Evolutionary conservation across 208 protist genomes (phyloP).

Genomic region (Porcisia hertigi): DNA sequence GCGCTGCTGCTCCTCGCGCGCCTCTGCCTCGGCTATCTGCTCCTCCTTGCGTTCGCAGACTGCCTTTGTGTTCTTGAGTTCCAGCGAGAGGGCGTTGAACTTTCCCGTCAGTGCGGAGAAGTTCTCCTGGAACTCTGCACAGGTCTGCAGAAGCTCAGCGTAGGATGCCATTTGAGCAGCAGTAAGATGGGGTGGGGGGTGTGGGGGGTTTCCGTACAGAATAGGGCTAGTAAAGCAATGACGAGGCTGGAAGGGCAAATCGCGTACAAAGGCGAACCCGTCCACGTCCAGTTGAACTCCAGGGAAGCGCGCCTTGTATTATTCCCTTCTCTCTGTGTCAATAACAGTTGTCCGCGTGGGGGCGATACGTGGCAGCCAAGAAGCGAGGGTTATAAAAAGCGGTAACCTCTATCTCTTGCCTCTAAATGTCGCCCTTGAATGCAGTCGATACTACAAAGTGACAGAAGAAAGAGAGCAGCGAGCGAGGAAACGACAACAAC

Average conservation of each 20-base stretch:
- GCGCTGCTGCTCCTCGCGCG: constrained; percentile 46
- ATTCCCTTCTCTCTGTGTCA: too few relatives aligned
- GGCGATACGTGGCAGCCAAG: too few relatives aligned
- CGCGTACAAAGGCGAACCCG: background rate
- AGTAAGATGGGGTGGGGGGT: background rate
- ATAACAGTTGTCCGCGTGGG: too few relatives aligned
- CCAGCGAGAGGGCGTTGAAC: constrained; percentile 54
- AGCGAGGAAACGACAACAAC: too few relatives aligned
- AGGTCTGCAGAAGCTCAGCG: constrained; percentile 72
- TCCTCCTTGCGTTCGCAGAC: constrained; percentile 26
- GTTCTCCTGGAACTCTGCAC: constrained; percentile 84
- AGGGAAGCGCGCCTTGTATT: background rate
- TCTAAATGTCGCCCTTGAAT: too few relatives aligned
- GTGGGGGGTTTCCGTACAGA: too few relatives aligned
- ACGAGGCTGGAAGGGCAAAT: background rate
- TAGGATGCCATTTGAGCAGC: constrained; percentile 56
- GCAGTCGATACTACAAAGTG: too few relatives aligned
- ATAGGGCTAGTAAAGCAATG: constrained; percentile 10
- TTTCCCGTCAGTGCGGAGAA: constrained; percentile 74
- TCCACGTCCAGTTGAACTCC: background rate
- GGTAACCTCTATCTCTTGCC: too few relatives aligned
- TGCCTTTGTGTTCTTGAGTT: constrained; percentile 47
- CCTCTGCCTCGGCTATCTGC: constrained; percentile 39
- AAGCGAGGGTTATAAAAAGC: too few relatives aligned
- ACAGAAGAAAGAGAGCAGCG: too few relatives aligned